Percentiles rank a stretch among this genome's conserved stretches.
Evolutionary conservation across 2,329 filamentous ascomycete species (phyloP).

Genomic region (Botrytis deweyae): DNA sequence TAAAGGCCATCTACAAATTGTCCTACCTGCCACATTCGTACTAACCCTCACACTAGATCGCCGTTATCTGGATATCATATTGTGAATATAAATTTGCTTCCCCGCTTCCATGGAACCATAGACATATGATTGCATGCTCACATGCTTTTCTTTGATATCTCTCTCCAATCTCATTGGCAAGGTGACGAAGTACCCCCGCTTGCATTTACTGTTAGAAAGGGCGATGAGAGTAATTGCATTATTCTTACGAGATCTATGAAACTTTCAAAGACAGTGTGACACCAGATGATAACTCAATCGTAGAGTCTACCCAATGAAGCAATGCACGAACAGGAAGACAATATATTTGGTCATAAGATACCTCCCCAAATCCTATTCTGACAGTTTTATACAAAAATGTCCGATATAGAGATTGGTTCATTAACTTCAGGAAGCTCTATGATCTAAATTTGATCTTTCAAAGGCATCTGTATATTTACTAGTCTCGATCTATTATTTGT

Average conservation of each 20-base stretch:
- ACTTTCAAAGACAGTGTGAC: not conserved
- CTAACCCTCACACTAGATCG: not conserved
- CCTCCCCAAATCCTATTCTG: not conserved
- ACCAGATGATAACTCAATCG: not conserved
- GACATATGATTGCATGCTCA: not conserved
- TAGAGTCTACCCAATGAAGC: not conserved
- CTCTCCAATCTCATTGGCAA: not conserved
- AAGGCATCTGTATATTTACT: slow-evolving; percentile 17
- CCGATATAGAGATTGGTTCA: slow-evolving; percentile 80
- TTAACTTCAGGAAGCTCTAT: not conserved
- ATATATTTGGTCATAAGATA: slow-evolving; percentile 48
- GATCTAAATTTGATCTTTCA: not conserved
- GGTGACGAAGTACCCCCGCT: not conserved
- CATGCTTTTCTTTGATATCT: not conserved
- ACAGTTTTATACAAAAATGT: slow-evolving; percentile 89
- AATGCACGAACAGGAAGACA: not conserved
- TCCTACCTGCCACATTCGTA: not conserved
- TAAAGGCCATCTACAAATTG: not conserved
- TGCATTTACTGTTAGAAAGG: not conserved
- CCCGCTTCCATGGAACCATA: not conserved
- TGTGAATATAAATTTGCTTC: not conserved
- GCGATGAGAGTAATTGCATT: not conserved
- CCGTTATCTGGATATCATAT: not conserved
- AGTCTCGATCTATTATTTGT: slow-evolving; percentile 21
- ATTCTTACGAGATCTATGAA: not conserved